phyloP scores from a whole-genome alignment of 2,329 filamentous ascomycete species.

The Pyrenophora teres region DNA sequence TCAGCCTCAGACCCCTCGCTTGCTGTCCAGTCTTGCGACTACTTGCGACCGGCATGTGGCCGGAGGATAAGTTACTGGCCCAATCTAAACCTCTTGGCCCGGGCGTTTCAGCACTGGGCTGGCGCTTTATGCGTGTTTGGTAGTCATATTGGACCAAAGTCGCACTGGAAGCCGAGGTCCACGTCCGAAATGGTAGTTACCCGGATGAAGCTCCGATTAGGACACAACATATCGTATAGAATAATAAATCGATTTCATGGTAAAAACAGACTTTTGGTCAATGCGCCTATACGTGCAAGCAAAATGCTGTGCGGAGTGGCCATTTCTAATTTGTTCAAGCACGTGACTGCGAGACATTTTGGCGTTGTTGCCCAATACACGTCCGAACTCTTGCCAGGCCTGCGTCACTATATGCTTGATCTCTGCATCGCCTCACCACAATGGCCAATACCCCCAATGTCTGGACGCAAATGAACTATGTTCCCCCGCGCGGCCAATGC shows the following conservation, averaged over 20 bases:
- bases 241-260: too few relatives aligned
- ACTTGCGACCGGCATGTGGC: too few relatives aligned
- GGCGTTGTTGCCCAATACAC: conserved; percentile 15
- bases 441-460: conserved; percentile 47
- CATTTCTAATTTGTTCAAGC: conserved; percentile 3
- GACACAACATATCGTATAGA: too few relatives aligned
- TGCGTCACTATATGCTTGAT: conserved; percentile 4
- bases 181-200: too few relatives aligned
- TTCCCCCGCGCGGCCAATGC: conserved; percentile 57
- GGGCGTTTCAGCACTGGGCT: too few relatives aligned
- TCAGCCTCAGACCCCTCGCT: background rate
- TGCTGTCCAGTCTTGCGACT: background rate
- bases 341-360: conserved; percentile 31
- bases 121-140: too few relatives aligned
- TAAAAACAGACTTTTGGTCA: too few relatives aligned
- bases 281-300: conserved; percentile 3
- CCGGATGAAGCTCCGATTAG: too few relatives aligned
- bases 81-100: too few relatives aligned
- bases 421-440: background rate
- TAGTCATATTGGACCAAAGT: too few relatives aligned
- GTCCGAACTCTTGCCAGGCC: background rate
- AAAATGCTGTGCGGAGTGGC: conserved; percentile 6
- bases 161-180: too few relatives aligned
- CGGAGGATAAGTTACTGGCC: too few relatives aligned
- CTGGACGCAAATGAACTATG: conserved; percentile 58